phyloP scores from a whole-genome alignment of 2,329 filamentous ascomycete species.

The Atkinsonella hypoxylon region DNA sequence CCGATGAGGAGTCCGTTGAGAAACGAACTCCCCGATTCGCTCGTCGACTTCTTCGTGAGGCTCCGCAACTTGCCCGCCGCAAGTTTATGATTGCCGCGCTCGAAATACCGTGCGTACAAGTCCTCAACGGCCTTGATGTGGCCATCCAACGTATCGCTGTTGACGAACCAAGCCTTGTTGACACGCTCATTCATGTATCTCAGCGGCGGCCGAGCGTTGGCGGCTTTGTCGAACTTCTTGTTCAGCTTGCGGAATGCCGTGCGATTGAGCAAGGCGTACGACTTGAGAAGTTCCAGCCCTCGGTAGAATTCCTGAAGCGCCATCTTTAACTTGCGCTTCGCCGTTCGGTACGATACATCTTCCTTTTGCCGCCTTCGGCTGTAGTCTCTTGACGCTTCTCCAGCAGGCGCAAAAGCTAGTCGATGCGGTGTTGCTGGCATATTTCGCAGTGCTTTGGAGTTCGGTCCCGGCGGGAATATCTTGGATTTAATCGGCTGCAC shows the following conservation, averaged over 20 bases:
- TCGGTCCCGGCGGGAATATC: slow-evolving; percentile 44
- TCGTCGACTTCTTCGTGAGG: slow-evolving; percentile 45
- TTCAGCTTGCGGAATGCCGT: slow-evolving; percentile 96
- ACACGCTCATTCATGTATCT: slow-evolving; percentile 88
- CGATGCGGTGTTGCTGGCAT: slow-evolving; percentile 41
- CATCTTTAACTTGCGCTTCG: slow-evolving; percentile 83
- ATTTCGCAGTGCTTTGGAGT: slow-evolving; percentile 44
- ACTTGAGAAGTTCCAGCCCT: slow-evolving; percentile 80
- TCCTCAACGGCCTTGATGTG: slow-evolving; percentile 77
- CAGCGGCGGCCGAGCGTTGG: slow-evolving; percentile 63
- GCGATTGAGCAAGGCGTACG: slow-evolving; percentile 78
- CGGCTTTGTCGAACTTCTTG: slow-evolving; percentile 95
- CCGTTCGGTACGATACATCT: slow-evolving; percentile 69
- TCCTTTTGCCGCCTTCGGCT: slow-evolving; percentile 32
- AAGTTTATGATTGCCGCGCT: slow-evolving; percentile 84
- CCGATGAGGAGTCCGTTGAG: slow-evolving; percentile 56
- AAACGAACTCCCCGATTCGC: slow-evolving; percentile 47
- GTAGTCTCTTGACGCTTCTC: slow-evolving; percentile 34
- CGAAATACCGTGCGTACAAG: slow-evolving; percentile 88
- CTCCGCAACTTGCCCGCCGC: slow-evolving; percentile 78
- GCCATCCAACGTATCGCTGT: slow-evolving; percentile 71
- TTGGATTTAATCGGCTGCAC: slow-evolving; percentile 42
- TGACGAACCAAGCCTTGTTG: slow-evolving; percentile 81
- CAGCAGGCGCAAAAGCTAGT: slow-evolving; percentile 11
- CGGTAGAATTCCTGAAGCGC: slow-evolving; percentile 91